phyloP scores from a whole-genome alignment of 106 monocot species.

The Allium sativum region DNA sequence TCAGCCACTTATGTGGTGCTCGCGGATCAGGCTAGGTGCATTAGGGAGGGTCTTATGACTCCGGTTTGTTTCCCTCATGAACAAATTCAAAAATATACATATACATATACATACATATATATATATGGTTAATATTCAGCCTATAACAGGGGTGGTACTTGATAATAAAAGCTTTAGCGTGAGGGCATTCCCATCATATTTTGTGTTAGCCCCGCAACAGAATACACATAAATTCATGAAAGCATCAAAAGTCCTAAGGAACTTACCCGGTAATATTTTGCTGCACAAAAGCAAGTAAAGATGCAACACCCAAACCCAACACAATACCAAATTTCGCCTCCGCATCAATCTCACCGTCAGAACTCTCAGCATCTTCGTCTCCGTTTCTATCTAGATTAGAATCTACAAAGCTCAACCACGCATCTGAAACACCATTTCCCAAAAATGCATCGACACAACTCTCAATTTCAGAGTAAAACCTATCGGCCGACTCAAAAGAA shows the following conservation, averaged over 20 bases:
- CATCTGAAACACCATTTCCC: slow-evolving; percentile 12
- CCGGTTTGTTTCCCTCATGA: no score
- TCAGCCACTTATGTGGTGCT: no score
- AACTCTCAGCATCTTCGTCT: slow-evolving; percentile 1
- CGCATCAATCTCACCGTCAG: slow-evolving; percentile 3
- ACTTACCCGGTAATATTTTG: slow-evolving; percentile 82
- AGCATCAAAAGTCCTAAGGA: not conserved
- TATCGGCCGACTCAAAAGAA: slow-evolving; percentile 28
- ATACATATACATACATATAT: no score
- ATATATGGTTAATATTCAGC: no score
- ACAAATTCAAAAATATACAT: no score
- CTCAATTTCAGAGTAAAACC: slow-evolving; percentile 53
- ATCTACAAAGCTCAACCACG: slow-evolving; percentile 36
- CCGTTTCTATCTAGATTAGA: not conserved
- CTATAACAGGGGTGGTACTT: not conserved
- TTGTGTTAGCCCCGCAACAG: not conserved
- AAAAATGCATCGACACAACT: slow-evolving; percentile 40
- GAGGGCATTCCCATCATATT: not conserved
- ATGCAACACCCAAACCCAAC: slow-evolving; percentile 62
- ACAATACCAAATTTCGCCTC: slow-evolving; percentile 40
- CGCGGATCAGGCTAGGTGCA: no score
- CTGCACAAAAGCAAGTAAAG: slow-evolving; percentile 69
- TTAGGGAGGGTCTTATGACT: no score
- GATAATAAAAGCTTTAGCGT: not conserved
- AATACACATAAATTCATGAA: not conserved